Evolutionary conservation across 257 asterid species (phyloP), one percentile per base, ranked within the genome.

Genomic region (Ehretia macrophylla): DNA sequence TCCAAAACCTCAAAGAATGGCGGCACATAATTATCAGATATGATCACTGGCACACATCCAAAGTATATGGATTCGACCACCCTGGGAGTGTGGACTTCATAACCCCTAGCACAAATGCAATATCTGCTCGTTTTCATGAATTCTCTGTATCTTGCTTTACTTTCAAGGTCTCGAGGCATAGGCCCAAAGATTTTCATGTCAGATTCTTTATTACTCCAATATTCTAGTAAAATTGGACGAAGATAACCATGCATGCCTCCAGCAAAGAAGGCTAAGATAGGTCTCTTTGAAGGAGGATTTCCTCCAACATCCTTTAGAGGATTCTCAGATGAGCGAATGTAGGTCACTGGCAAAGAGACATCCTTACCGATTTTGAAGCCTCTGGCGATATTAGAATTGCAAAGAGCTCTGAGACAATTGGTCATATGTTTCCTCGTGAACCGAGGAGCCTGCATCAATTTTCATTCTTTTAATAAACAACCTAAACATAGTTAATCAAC

Each of bases 201-300:
- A 0, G 85, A 65, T 55, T 64, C 78, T 65, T 62, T 81, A 55
- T 79, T 58, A 27, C 55, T 55, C 86, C 93, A 82, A 40, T 81
- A 62, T 13, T 79, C 67, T 12, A 84, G 72, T 58, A 84, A 75
- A 52, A 75, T 50, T 5, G 85, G 89, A 13, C 89, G 86, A 37
- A 84, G 80, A 47, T 77, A 67, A 56, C 93, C 93, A 37, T 84
- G 93, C 81, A 79, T 66, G 4, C 86, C 77, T 20, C 93, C 93
- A 48, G 93, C 88, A 48, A 79, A 84, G 76, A 84, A 84, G 50
- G 81, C 88, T 40, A 84, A 68, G 53, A 73, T 66, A 48, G 68
- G 68, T 59, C 83, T 71, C 19, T 74, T 56, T 14, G 83, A 73
- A 59, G 76, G 74, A 50, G 76, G 73, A 32, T 68, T 72, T 51